A percentile compares a stretch with the other conserved stretches of the same genome.
Conservation (phyloP, 2,329 filamentous ascomycete genomes). For the Ilyonectria destructans region DNA sequence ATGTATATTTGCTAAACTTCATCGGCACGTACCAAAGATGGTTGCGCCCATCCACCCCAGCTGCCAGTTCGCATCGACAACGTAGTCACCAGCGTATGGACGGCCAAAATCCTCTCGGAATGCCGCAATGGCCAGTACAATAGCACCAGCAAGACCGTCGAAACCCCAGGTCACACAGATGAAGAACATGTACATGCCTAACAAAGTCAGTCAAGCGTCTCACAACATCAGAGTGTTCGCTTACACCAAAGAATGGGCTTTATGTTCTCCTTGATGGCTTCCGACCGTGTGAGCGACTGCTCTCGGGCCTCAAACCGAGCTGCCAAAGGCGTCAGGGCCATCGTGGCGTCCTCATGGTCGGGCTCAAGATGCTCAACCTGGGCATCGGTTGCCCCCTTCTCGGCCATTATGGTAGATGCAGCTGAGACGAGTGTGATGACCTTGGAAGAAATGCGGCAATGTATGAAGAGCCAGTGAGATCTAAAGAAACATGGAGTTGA, state of each 20-base stretch:
- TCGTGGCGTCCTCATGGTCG: no score
- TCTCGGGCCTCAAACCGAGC: not conserved
- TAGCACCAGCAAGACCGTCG: constrained; percentile 19
- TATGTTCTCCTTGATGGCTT: constrained; percentile 25
- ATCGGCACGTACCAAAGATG: not conserved
- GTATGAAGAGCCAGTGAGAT: no score
- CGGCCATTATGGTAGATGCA: no score
- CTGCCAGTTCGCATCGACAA: constrained; percentile 29
- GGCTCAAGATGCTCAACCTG: no score
- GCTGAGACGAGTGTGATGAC: no score
- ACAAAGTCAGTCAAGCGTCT: not conserved
- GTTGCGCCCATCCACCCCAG: constrained; percentile 13
- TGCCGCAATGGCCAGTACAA: constrained; percentile 24
- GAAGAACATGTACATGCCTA: constrained; percentile 32
- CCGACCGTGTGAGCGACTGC: not conserved
- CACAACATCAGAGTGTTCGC: not conserved
- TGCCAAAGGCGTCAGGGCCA: no score
- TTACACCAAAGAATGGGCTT: constrained; percentile 23
- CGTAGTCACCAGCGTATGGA: constrained; percentile 14
- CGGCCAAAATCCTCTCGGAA: constrained; percentile 29
- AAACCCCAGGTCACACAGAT: constrained; percentile 28
- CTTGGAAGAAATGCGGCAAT: no score
- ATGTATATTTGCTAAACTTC: no score
- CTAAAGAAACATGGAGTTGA: no score
- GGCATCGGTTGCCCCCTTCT: no score